Evolutionary conservation across 140 eudicot genomes (phyloP).

Genomic region (Cichorium intybus): DNA sequence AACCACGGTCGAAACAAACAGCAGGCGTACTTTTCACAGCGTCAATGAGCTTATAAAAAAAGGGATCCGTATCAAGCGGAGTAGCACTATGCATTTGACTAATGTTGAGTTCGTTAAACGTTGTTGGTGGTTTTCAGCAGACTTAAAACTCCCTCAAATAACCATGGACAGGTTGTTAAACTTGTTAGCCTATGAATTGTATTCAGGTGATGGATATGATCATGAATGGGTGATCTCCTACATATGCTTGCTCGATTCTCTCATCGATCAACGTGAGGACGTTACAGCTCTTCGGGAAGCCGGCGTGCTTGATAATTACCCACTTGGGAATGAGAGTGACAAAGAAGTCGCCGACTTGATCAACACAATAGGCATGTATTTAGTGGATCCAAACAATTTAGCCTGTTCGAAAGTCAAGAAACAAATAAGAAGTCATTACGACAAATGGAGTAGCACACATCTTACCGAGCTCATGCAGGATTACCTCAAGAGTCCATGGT

Average conservation of each 20-base stretch:
- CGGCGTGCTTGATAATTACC: slow-evolving; percentile 15
- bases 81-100: slow-evolving; percentile 12
- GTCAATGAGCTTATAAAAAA: slow-evolving; percentile 31
- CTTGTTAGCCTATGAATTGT: slow-evolving; percentile 37
- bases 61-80: slow-evolving; percentile 29
- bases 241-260: slow-evolving; percentile 26
- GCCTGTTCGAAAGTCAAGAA: slow-evolving; percentile 1
- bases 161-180: slow-evolving; percentile 24
- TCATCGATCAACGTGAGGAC: slow-evolving; percentile 26
- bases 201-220: neutral
- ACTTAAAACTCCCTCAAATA: slow-evolving; percentile 25
- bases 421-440: slow-evolving; percentile 19
- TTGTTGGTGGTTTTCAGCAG: neutral
- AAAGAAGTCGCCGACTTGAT: slow-evolving; percentile 4
- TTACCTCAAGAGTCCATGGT: slow-evolving; percentile 21
- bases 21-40: slow-evolving; percentile 27
- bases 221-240: slow-evolving; percentile 33
- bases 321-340: slow-evolving; percentile 16
- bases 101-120: neutral
- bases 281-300: slow-evolving; percentile 23
- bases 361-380: slow-evolving; percentile 27
- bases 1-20: neutral
- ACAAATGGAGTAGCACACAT: neutral
- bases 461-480: slow-evolving; percentile 9
- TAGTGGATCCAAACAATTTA: slow-evolving; percentile 19